These are phyloP conservation scores for Phytophthora agathidicida DNA, from an alignment of 352 stramenopile genomes.

Conservation along the genomic window DNA sequence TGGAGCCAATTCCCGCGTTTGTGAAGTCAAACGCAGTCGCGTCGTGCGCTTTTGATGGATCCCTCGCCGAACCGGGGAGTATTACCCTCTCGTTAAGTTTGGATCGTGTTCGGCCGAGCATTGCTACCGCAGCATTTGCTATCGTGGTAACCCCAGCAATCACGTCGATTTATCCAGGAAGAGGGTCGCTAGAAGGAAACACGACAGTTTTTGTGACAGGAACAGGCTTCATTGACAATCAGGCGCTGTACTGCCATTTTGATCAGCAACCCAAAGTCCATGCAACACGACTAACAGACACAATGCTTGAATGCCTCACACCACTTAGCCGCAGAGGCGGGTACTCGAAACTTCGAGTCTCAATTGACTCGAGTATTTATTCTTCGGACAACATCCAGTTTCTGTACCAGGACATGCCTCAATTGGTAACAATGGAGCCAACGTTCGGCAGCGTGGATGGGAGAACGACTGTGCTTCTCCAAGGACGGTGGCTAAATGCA, in stretches of 20 bases:
- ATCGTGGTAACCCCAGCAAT: conserved; percentile 25
- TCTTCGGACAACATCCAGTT: conserved; percentile 18
- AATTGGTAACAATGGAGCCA: conserved; percentile 24
- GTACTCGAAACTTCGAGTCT: conserved; percentile 20
- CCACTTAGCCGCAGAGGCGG: conserved; percentile 23
- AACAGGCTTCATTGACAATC: conserved; percentile 15
- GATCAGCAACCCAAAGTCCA: conserved; percentile 4
- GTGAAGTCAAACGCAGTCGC: conserved; percentile 22
- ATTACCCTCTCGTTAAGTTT: conserved; percentile 25
- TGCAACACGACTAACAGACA: conserved; percentile 12
- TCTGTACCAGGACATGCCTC: conserved; percentile 33
- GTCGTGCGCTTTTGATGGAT: conserved; percentile 27
- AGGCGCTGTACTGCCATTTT: conserved; percentile 38
- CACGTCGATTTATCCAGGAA: conserved; percentile 16
- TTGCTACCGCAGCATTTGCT: conserved; percentile 12
- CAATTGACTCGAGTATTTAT: conserved; percentile 28
- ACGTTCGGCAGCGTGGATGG: conserved; percentile 39
- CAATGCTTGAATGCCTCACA: conserved; percentile 28
- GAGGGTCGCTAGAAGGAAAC: conserved; percentile 23
- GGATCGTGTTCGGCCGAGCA: conserved; percentile 6
- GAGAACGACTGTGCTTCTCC: conserved; percentile 18
- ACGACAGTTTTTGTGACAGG: conserved; percentile 26
- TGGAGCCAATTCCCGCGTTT: conserved; percentile 8
- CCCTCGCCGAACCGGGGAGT: neutral
- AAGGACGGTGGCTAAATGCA: conserved; percentile 29